Evolutionary conservation across 108 stramenopile genomes (phyloP), one percentile per base, ranked within the genome.

Genomic region (Stephanodiscus minutulus): DNA sequence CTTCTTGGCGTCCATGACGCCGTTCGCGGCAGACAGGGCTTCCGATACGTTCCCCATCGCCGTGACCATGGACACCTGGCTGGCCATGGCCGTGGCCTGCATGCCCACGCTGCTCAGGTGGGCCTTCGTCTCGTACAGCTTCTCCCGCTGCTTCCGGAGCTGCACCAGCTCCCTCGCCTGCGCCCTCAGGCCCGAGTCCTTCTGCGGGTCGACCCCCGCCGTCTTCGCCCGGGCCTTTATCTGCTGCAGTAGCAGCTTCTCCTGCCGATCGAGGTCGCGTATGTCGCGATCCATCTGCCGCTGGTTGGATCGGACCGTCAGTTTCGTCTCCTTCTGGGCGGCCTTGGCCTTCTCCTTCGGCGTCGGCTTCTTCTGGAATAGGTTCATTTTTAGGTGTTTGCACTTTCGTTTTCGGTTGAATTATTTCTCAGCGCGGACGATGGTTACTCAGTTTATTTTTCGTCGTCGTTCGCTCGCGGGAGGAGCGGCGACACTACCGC

Each of bases 221-320:
- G 66, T 20, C 31, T 87, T 88, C 47, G 92, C 92, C 9, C 92
- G 92, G 55, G 82, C 82, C 70, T 93, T 90, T 24, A 93, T 70
- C 82, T 93, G 81, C 33, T 78, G 64, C 1, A 81, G 82, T 10
- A 89, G 55, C 64, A 86, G 79, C 57, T 90, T 86, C 54, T 93
- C 92, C 44, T 87, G 86, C 43, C 92, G 85, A 66, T 88, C 88
- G 36, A 93, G 66, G 64, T 93, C 92, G 43, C 92, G 86, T 35
- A 90, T 71, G 79, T 93, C 92, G 11, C 92, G 87, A 22, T 93
- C 92, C 76, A 93, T 80, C 71, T 89, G 89, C 12, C 92, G 85
- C 83, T 90, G 88, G 49, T 86, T 82, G 11, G 83, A 65, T 49
- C 89, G 81, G 21, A 90, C 89, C 72, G 86, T 88, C 41, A 53